Conservation (phyloP, 805 yeast genomes). For the Wickerhamiella lipophila region DNA sequence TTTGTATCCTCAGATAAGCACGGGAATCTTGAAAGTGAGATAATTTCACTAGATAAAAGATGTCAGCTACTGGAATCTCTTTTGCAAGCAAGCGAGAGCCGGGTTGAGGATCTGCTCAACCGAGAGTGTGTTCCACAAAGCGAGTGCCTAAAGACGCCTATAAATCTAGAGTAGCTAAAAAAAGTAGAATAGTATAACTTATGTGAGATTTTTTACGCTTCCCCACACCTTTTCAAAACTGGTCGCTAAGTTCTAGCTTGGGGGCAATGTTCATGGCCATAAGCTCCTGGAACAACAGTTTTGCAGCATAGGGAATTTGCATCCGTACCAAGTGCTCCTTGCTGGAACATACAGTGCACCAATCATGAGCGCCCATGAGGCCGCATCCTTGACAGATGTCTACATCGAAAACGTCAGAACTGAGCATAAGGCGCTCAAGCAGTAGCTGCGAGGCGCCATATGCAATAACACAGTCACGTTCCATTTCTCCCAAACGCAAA, state of each 20-base stretch:
- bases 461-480: conserved; percentile 98
- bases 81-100: background rate
- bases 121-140: too few relatives aligned
- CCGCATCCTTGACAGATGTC: conserved; percentile 93
- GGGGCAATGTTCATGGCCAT: conserved; percentile 99
- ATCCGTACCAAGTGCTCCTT: conserved; percentile 76
- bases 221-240: conserved; percentile 37
- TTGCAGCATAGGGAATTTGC: conserved; percentile 99
- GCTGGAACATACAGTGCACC: conserved; percentile 95
- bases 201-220: too few relatives aligned
- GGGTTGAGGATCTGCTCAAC: too few relatives aligned
- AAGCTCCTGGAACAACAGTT: conserved; percentile 88
- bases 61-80: background rate
- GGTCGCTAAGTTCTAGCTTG: conserved; percentile 77
- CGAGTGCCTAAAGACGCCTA: too few relatives aligned
- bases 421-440: conserved; percentile 86
- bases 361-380: conserved; percentile 89
- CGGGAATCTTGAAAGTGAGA: background rate
- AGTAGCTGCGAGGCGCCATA: conserved; percentile 95
- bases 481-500: conserved; percentile 97
- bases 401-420: conserved; percentile 96
- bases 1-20: background rate
- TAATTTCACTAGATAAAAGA: background rate
- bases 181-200: background rate
- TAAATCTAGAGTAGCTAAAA: too few relatives aligned